Conservation (phyloP, 305 asterid species). For the Fraxinus velutina region DNA sequence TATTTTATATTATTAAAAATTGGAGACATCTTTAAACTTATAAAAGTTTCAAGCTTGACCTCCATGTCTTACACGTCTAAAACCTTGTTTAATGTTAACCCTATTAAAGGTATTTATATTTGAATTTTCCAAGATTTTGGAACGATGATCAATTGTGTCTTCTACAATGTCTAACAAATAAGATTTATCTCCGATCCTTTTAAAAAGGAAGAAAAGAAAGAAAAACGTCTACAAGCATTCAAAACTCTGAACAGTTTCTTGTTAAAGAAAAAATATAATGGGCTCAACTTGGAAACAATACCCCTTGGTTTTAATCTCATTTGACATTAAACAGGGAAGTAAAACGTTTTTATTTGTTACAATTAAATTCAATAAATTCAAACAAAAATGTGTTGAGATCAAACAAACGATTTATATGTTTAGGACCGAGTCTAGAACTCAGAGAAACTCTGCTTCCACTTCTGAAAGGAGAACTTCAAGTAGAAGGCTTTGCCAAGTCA, state of each 20-base stretch:
- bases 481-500: constrained; percentile 37
- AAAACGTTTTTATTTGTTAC: neutral
- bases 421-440: neutral
- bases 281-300: neutral
- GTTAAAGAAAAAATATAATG: neutral
- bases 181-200: neutral
- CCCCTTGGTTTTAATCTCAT: neutral
- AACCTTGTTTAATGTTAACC: neutral
- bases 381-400: neutral
- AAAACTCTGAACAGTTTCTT: neutral
- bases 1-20: neutral
- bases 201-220: neutral
- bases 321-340: neutral
- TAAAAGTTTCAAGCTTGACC: neutral
- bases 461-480: constrained; percentile 23
- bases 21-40: no score
- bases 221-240: neutral
- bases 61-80: neutral
- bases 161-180: neutral
- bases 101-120: neutral
- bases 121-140: neutral
- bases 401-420: neutral
- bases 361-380: neutral
- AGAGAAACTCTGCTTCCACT: neutral
- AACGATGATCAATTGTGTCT: neutral